Evolutionary conservation across 352 stramenopile genomes (phyloP).

Genomic region (Phytophthora agathidicida): DNA sequence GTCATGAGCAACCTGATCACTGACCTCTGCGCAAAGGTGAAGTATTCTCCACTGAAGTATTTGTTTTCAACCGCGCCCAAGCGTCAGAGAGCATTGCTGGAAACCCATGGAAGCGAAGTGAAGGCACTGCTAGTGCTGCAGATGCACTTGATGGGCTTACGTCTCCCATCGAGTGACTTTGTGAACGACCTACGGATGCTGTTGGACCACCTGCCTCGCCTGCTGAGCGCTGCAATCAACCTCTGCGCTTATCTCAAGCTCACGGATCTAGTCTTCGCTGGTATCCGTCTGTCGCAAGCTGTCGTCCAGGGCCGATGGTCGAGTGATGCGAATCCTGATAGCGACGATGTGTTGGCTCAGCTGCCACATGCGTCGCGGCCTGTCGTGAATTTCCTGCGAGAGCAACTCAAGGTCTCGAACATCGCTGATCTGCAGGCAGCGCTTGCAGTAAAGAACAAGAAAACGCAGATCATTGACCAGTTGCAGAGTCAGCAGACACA

Average conservation of each 20-base stretch:
- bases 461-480: constrained; percentile 38
- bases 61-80: constrained; percentile 54
- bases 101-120: constrained; percentile 79
- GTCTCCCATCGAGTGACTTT: constrained; percentile 98
- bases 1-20: constrained; percentile 80
- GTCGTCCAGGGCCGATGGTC: constrained; percentile 66
- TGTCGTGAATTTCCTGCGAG: constrained; percentile 34
- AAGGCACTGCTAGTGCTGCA: constrained; percentile 94
- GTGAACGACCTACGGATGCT: constrained; percentile 96
- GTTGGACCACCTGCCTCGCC: constrained; percentile 94
- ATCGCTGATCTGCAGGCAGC: constrained; percentile 44
- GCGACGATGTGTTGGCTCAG: constrained; percentile 40
- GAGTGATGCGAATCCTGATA: constrained; percentile 8
- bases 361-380: constrained; percentile 47
- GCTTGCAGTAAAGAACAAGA: constrained; percentile 35
- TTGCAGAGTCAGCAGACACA: constrained; percentile 33
- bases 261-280: constrained; percentile 52
- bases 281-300: constrained; percentile 59
- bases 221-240: constrained; percentile 95
- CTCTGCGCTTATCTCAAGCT: constrained; percentile 76
- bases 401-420: constrained; percentile 33
- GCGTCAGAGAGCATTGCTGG: constrained; percentile 61
- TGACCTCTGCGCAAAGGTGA: constrained; percentile 63
- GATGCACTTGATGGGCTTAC: constrained; percentile 92
- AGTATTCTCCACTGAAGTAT: constrained; percentile 62